Conservation (phyloP, 257 asterid genomes). For the Solanum lignicaule region DNA sequence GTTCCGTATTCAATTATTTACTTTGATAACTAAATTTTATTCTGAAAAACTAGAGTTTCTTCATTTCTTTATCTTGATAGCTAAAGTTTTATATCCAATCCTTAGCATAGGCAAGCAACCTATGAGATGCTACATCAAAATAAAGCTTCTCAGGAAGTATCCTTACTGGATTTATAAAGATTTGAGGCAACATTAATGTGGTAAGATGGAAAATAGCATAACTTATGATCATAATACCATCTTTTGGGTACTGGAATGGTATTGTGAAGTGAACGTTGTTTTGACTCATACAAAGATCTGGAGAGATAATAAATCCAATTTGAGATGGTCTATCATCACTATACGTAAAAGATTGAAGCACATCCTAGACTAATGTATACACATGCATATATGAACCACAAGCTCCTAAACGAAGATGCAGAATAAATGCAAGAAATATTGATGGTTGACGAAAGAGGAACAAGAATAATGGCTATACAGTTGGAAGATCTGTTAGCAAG, state of each 20-base stretch:
- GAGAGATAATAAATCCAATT: background rate
- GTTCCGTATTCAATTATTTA: background rate
- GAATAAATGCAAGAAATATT: background rate
- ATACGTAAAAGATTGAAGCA: background rate
- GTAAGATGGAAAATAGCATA: background rate
- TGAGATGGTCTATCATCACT: background rate
- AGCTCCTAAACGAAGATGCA: background rate
- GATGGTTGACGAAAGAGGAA: background rate
- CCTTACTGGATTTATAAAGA: background rate
- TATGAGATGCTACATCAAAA: background rate
- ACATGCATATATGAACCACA: background rate
- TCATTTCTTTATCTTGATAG: background rate
- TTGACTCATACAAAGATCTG: background rate
- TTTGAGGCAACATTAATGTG: background rate
- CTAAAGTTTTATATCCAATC: background rate
- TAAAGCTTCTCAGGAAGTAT: background rate
- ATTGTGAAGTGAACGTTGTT: background rate
- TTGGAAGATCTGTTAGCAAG: background rate
- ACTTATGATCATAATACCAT: background rate
- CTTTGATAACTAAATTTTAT: background rate
- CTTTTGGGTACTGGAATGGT: background rate
- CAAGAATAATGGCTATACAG: background rate
- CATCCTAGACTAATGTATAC: background rate
- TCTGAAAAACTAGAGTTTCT: background rate
- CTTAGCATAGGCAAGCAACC: background rate